Conservation (phyloP, 192 early-diverging fungal species). For the Rhizophagus clarus region DNA sequence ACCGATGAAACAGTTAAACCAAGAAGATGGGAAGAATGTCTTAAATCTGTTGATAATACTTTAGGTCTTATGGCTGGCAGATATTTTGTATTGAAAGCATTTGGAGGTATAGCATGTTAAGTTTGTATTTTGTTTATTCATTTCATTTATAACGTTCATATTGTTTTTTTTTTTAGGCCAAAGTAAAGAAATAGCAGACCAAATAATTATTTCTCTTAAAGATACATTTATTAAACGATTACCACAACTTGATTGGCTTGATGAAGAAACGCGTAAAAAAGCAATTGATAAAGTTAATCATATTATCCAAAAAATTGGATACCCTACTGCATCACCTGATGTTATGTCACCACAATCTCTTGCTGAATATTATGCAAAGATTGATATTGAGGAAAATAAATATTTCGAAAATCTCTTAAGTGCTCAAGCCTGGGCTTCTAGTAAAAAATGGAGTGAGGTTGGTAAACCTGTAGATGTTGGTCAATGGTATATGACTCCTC, state of each 20-base stretch:
- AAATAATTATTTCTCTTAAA: slow-evolving; percentile 50
- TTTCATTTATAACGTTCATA: background rate
- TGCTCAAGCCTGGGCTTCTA: slow-evolving; percentile 44
- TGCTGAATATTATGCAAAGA: slow-evolving; percentile 52
- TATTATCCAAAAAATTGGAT: slow-evolving; percentile 65
- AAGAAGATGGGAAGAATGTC: slow-evolving; percentile 54
- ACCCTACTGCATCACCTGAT: slow-evolving; percentile 62
- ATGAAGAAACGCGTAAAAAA: slow-evolving; percentile 48
- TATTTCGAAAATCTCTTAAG: slow-evolving; percentile 68
- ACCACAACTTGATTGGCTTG: slow-evolving; percentile 57
- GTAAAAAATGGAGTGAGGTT: slow-evolving; percentile 29
- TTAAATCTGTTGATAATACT: slow-evolving; percentile 37
- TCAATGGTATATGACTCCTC: slow-evolving; percentile 57
- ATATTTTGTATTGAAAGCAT: slow-evolving; percentile 44
- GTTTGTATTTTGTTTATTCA: background rate
- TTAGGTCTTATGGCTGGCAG: slow-evolving; percentile 46
- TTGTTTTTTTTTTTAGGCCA: slow-evolving; percentile 43
- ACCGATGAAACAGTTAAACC: slow-evolving; percentile 46
- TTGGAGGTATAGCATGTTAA: slow-evolving; percentile 27
- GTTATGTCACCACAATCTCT: slow-evolving; percentile 46
- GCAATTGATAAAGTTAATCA: slow-evolving; percentile 62
- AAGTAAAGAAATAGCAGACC: slow-evolving; percentile 50
- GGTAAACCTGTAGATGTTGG: slow-evolving; percentile 49
- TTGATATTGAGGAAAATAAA: slow-evolving; percentile 44
- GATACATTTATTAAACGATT: slow-evolving; percentile 46